Conservation (phyloP, 139 green algal genomes). For the Cymbomonas tetramitiformis region DNA sequence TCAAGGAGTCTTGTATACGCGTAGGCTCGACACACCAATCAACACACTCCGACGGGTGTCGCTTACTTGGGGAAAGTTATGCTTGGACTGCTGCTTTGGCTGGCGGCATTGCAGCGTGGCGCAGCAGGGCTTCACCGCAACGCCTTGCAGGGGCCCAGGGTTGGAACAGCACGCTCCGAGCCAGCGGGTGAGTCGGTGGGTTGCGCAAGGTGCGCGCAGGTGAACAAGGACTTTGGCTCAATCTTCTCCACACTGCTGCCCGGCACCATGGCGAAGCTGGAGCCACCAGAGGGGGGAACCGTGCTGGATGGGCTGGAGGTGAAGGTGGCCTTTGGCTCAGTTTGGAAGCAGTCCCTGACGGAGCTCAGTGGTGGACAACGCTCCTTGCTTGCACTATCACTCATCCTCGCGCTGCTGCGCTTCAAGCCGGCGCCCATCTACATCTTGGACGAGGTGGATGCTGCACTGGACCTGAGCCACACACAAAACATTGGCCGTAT, state of each 20-base stretch:
- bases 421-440: conserved; percentile 98
- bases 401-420: conserved; percentile 89
- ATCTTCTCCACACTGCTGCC: conserved; percentile 96
- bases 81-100: no score
- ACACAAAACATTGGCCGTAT: conserved; percentile 95
- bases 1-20: no score
- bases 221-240: conserved; percentile 75
- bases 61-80: no score
- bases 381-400: conserved; percentile 80
- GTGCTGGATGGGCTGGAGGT: conserved; percentile 68
- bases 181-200: no score
- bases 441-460: conserved; percentile 97
- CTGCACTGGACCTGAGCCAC: conserved; percentile 91
- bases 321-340: conserved; percentile 80
- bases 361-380: conserved; percentile 90
- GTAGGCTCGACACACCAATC: no score
- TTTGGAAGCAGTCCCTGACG: conserved; percentile 93
- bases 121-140: no score
- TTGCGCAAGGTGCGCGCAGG: conserved; percentile 75
- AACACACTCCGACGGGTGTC: no score
- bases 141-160: no score
- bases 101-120: no score
- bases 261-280: conserved; percentile 77
- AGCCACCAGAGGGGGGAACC: conserved; percentile 55
- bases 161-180: no score